A percentile compares a stretch with the other conserved stretches of the same genome.
Conservation (phyloP, 768 basidiomycete species). For the Hygrophoropsis aurantiaca region DNA sequence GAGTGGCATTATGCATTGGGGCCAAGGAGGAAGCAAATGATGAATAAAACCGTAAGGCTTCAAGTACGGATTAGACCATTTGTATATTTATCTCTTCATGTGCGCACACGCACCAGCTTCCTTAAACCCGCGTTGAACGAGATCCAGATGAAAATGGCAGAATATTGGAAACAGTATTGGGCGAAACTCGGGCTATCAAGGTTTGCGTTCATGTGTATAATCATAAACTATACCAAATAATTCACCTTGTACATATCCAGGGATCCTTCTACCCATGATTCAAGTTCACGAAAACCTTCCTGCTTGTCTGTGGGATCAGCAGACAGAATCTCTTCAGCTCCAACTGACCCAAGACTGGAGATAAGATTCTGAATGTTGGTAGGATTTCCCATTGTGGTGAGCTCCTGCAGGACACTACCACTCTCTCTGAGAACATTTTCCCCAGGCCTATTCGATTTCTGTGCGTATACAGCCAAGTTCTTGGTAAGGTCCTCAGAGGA, state of each 20-base stretch:
- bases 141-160: slow-evolving; percentile 94
- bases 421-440: slow-evolving; percentile 74
- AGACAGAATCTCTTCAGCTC: slow-evolving; percentile 79
- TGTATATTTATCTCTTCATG: slow-evolving; percentile 5
- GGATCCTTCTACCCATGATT: slow-evolving; percentile 88
- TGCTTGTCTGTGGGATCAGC: slow-evolving; percentile 84
- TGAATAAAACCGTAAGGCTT: slow-evolving; percentile 75
- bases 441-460: slow-evolving; percentile 63
- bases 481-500: slow-evolving; percentile 55
- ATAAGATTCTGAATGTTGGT: slow-evolving; percentile 74
- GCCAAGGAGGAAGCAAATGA: slow-evolving; percentile 69
- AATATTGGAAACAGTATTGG: slow-evolving; percentile 96
- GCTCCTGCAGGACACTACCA: slow-evolving; percentile 62
- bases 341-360: slow-evolving; percentile 73
- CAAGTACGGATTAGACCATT: slow-evolving; percentile 12
- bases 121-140: slow-evolving; percentile 87
- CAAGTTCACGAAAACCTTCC: slow-evolving; percentile 82
- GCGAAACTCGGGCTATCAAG: slow-evolving; percentile 82
- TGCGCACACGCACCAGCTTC: slow-evolving; percentile 68
- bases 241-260: slow-evolving; percentile 87
- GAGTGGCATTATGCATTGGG: slow-evolving; percentile 60
- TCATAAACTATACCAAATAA: slow-evolving; percentile 4
- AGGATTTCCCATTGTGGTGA: slow-evolving; percentile 68
- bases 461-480: slow-evolving; percentile 64
- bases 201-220: neutral